Evolutionary conservation across 2,329 filamentous ascomycete species (phyloP).

Genomic region (Exserohilum rostratum): DNA sequence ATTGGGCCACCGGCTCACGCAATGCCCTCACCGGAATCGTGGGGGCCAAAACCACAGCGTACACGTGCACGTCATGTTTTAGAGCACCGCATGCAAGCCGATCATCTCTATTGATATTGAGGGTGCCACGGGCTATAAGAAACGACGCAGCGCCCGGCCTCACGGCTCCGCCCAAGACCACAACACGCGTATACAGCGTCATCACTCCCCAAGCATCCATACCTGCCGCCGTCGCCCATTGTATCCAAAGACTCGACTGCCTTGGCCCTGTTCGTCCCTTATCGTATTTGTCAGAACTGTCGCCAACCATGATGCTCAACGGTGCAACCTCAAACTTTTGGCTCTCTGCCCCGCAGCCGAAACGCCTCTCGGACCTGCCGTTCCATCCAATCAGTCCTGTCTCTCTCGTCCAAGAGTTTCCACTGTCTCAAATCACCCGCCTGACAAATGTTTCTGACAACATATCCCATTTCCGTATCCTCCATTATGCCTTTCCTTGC

Average conservation of each 20-base stretch:
- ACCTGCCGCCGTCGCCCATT: no score
- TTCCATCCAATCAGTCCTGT: not conserved
- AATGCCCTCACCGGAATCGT: constrained; percentile 24
- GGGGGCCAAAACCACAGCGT: constrained; percentile 25
- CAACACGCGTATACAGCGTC: no score
- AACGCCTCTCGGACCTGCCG: not conserved
- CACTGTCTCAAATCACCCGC: not conserved
- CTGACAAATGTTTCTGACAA: not conserved
- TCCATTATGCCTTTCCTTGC: not conserved
- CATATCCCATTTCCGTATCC: not conserved
- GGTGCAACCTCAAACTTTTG: not conserved
- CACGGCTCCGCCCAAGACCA: not conserved
- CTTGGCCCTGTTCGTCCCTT: no score
- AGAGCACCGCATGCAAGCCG: constrained; percentile 8
- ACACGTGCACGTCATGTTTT: constrained; percentile 11
- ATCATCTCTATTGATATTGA: constrained; percentile 7
- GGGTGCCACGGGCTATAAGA: not conserved
- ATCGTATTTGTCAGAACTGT: no score
- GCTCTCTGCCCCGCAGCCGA: no score
- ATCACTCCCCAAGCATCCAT: no score
- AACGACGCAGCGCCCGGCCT: not conserved
- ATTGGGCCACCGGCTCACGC: constrained; percentile 13
- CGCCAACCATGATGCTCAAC: not conserved
- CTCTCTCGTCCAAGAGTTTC: not conserved
- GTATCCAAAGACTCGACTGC: no score